Evolutionary conservation across 371 early-diverging fungal species (phyloP).

Genomic region (Syncephalastrum contaminatum): DNA sequence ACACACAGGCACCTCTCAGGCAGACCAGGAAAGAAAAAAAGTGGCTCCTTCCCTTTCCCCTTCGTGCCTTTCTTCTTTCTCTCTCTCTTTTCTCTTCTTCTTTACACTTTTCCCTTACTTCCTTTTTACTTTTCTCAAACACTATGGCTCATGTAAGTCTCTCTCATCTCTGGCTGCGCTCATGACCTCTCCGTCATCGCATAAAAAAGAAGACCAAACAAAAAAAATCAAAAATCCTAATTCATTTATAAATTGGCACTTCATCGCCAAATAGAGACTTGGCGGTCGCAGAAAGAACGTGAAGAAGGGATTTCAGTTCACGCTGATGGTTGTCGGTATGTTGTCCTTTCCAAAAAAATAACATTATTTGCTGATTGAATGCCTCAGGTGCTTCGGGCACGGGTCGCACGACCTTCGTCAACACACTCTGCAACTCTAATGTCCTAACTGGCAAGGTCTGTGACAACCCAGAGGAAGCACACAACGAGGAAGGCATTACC

Average conservation of each 20-base stretch:
- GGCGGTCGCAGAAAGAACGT: slow-evolving; percentile 88
- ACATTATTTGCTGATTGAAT: too few relatives aligned
- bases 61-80: slow-evolving; percentile 8
- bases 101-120: slow-evolving; percentile 7
- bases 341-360: too few relatives aligned
- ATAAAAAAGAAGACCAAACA: too few relatives aligned
- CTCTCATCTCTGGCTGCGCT: too few relatives aligned
- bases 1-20: too few relatives aligned
- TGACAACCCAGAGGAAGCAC: slow-evolving; percentile 83
- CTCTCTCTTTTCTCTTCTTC: slow-evolving; percentile 3
- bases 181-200: too few relatives aligned
- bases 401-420: slow-evolving; percentile 98
- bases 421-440: slow-evolving; percentile 89
- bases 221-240: too few relatives aligned
- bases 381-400: slow-evolving; percentile 84
- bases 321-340: slow-evolving; percentile 95
- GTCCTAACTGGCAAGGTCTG: slow-evolving; percentile 69
- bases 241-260: too few relatives aligned
- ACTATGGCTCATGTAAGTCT: slow-evolving; percentile 39
- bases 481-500: slow-evolving; percentile 90
- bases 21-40: not conserved
- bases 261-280: slow-evolving; percentile 34
- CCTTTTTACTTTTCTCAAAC: slow-evolving; percentile 11
- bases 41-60: slow-evolving; percentile 7
- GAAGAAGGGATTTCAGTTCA: slow-evolving; percentile 95